Conservation (phyloP, 768 basidiomycete species). For the Leccinum truebloodii region DNA sequence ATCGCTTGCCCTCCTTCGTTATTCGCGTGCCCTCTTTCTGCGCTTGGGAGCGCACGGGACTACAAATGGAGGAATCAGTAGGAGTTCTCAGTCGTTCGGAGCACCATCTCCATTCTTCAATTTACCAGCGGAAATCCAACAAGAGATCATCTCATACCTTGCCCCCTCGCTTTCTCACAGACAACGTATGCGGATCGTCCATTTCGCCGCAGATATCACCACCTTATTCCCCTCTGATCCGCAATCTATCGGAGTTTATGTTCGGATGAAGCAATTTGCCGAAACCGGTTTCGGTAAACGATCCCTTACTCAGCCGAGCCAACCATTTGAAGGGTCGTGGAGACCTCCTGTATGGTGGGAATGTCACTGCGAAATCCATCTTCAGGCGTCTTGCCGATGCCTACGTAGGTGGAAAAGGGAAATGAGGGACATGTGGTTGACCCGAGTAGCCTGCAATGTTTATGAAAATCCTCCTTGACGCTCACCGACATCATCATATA, state of each 20-base stretch:
- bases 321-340: constrained; percentile 35
- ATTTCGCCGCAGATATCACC: constrained; percentile 46
- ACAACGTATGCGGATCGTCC: constrained; percentile 55
- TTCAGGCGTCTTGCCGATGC: constrained; percentile 26
- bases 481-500: neutral
- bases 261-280: constrained; percentile 7
- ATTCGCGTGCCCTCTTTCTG: constrained; percentile 53
- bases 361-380: constrained; percentile 28
- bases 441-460: constrained; percentile 44
- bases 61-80: neutral
- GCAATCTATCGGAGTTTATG: constrained; percentile 17
- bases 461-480: constrained; percentile 37
- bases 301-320: constrained; percentile 6
- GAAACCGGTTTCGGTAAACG: constrained; percentile 12
- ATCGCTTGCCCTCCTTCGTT: constrained; percentile 51
- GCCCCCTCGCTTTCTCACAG: constrained; percentile 56
- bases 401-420: constrained; percentile 40
- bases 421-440: constrained; percentile 49
- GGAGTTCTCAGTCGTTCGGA: constrained; percentile 9
- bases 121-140: constrained; percentile 60
- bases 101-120: constrained; percentile 33
- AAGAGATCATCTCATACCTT: constrained; percentile 56
- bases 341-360: constrained; percentile 38
- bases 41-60: constrained; percentile 23
- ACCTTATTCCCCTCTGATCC: constrained; percentile 45